Evolutionary conservation across 2,329 filamentous ascomycete genomes (phyloP), one percentile per base, ranked within the genome.

Genomic region (Fusarium setosum): DNA sequence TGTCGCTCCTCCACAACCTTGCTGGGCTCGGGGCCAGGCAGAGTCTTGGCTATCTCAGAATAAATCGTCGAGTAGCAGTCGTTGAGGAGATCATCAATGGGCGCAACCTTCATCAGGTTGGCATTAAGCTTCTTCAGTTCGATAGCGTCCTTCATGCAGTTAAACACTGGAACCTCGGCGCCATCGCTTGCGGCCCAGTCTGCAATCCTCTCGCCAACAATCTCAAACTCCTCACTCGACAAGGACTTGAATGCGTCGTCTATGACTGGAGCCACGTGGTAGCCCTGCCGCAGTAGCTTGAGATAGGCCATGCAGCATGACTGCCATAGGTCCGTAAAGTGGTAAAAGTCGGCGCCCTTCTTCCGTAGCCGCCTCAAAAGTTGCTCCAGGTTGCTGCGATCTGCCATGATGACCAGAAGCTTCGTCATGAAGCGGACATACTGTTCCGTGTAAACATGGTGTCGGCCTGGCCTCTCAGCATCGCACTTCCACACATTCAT

Each of bases 401-500:
- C 94, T 52, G 89, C 87, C 66, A 94, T 85, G 49, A 92, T 86
- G 38, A 91, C 87, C 7, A 97, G 82, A 8, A 97, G 82, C 54
- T 86, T 84, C 12, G 93, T 88, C 77, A 96, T 93, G 73, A 96
- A 96, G 17, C 89, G 88, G 2, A 93, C 91, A 72, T 97, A 97
- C 64, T 92, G 90, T 47, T 92, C 89, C 0, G 93, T 97, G 75
- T 96, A 97, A 34, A 97, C 93, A 72, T 97, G 96, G 75, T 97
- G 94, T 17, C 94, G 88, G 0, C 94, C 94, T 1, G 93, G 84
- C 3, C 86, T 83, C 72, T 97, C 94, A 44, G 92, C 89, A 67
- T 97, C 94, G 34, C 94, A 96, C 70, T 94, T 95, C 94, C 94
- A 97, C 5, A 97, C 93, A 73, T 96, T 95, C 76, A 97, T 90